These are phyloP conservation scores for Micractinium sp. DNA, from an alignment of 139 green algal species.

Conservation along the genomic window DNA sequence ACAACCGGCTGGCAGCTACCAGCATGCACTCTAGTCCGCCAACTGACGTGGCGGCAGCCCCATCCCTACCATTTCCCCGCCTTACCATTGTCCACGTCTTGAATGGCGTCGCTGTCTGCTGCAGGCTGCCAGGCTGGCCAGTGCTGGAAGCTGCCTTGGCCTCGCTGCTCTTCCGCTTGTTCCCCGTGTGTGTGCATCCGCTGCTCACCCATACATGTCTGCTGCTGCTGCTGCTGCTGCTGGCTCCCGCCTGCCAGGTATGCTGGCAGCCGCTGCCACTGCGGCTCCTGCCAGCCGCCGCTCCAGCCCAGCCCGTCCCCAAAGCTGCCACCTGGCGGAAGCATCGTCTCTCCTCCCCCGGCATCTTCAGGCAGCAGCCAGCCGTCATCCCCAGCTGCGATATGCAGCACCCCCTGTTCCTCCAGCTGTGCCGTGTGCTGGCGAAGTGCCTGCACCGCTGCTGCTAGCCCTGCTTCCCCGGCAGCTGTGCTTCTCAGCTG, in stretches of 20 bases:
- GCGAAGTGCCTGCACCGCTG: background rate
- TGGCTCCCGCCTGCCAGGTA: background rate
- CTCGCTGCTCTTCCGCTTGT: background rate
- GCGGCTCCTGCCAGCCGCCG: background rate
- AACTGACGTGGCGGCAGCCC: too few species aligned
- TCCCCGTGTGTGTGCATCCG: background rate
- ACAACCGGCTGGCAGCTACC: too few species aligned
- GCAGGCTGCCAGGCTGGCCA: background rate
- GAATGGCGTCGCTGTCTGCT: background rate
- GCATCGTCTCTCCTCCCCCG: background rate
- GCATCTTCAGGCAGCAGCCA: background rate
- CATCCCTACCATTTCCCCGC: background rate
- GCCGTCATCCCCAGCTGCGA: background rate
- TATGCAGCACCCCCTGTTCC: background rate
- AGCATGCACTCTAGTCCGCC: too few species aligned
- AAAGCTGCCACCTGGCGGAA: background rate
- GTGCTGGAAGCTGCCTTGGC: background rate
- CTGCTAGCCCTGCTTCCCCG: background rate
- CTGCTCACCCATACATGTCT: too few species aligned
- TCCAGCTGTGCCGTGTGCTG: conserved; percentile 13
- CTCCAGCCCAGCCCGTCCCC: background rate
- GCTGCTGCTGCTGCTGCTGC: background rate
- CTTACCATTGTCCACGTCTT: conserved; percentile 19
- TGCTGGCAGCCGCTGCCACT: background rate
- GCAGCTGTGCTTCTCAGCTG: background rate